Percentiles rank a stretch among this genome's conserved stretches.
Conservation (phyloP, 371 early-diverging fungal species). For the Blakeslea trispora region DNA sequence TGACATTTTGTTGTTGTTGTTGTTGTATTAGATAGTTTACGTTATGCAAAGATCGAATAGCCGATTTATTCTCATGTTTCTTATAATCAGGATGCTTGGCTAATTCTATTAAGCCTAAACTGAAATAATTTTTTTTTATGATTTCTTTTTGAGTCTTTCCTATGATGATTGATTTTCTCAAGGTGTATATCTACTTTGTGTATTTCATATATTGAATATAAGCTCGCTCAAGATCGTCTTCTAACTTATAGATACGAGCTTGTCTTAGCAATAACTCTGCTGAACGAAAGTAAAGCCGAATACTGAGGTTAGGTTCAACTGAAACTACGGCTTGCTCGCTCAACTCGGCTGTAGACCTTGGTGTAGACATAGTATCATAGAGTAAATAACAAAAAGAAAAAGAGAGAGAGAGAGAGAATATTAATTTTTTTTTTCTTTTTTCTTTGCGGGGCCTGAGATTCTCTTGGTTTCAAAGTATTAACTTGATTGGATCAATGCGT, state of each 20-base stretch:
- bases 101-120: conserved; percentile 58
- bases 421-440: background rate
- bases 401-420: background rate
- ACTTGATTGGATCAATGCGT: too few species aligned
- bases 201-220: conserved; percentile 60
- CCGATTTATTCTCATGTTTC: conserved; percentile 38
- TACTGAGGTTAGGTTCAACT: conserved; percentile 48
- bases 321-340: conserved; percentile 33
- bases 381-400: conserved; percentile 5
- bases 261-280: conserved; percentile 56
- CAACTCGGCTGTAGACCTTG: conserved; percentile 45
- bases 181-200: conserved; percentile 47
- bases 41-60: conserved; percentile 35
- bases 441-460: too few species aligned
- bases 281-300: conserved; percentile 59
- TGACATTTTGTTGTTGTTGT: too few species aligned
- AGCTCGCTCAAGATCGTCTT: conserved; percentile 55
- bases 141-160: too few species aligned
- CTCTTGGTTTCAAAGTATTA: too few species aligned
- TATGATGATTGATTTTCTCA: too few species aligned
- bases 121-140: conserved; percentile 12
- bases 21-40: too few species aligned
- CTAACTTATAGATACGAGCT: conserved; percentile 54
- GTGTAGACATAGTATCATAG: conserved; percentile 14
- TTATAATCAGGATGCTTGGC: conserved; percentile 56